Conservation (phyloP, 1,284 basidiomycete species). For the Leccinum subrobustum region DNA sequence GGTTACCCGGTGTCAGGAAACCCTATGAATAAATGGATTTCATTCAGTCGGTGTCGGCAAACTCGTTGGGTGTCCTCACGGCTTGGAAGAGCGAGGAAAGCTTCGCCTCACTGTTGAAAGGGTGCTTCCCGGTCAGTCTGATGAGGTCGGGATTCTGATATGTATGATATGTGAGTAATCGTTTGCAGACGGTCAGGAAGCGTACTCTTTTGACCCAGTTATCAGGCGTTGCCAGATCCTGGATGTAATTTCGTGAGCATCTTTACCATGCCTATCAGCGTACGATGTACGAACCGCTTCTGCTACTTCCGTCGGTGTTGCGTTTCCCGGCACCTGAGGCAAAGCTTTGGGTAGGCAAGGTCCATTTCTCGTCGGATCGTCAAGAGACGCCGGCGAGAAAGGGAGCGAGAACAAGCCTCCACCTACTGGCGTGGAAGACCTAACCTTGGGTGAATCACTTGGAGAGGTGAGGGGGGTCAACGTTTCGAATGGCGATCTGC, state of each 20-base stretch:
- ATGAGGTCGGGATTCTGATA: conserved; percentile 33
- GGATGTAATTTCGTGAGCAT: neutral
- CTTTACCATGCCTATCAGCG: neutral
- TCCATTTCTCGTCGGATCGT: conserved; percentile 18
- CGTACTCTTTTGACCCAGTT: conserved; percentile 42
- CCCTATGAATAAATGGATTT: conserved; percentile 33
- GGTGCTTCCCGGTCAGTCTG: conserved; percentile 59
- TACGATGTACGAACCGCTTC: conserved; percentile 16
- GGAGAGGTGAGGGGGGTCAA: conserved; percentile 14
- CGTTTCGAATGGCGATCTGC: conserved; percentile 6
- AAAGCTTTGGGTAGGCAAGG: conserved; percentile 20
- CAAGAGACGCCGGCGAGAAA: conserved; percentile 21
- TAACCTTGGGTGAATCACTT: neutral
- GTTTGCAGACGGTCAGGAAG: neutral
- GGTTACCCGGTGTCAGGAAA: conserved; percentile 61
- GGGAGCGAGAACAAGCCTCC: conserved; percentile 11
- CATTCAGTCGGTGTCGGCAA: neutral
- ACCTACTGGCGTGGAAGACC: neutral
- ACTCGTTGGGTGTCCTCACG: conserved; percentile 5
- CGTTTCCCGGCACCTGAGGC: conserved; percentile 22
- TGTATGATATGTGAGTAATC: neutral
- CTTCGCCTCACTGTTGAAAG: conserved; percentile 59
- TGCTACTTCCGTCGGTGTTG: conserved; percentile 20
- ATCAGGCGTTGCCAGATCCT: conserved; percentile 42
- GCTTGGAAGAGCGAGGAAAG: conserved; percentile 46